phyloP scores from a whole-genome alignment of 2,329 filamentous ascomycete species.

The Epichloe coenophiala region DNA sequence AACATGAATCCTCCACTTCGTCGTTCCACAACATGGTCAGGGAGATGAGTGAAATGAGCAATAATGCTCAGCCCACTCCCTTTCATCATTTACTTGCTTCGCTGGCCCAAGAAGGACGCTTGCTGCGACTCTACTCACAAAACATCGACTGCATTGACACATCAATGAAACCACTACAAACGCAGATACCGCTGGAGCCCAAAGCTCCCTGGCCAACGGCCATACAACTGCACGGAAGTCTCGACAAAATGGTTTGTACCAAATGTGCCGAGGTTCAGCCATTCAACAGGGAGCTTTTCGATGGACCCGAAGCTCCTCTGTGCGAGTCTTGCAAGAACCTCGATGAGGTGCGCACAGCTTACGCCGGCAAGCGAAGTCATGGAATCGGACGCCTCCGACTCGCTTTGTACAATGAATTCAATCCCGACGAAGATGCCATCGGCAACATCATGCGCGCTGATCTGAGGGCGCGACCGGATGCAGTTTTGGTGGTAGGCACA shows the following conservation, averaged over 20 bases:
- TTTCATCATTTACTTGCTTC: constrained; percentile 94
- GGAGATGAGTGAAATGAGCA: constrained; percentile 69
- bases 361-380: constrained; percentile 79
- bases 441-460: constrained; percentile 81
- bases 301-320: constrained; percentile 68
- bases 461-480: constrained; percentile 73
- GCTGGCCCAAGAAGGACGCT: constrained; percentile 70
- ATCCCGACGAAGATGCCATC: constrained; percentile 93
- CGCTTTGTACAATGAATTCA: constrained; percentile 94
- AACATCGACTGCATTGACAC: constrained; percentile 96
- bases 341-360: constrained; percentile 61
- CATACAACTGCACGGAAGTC: constrained; percentile 82
- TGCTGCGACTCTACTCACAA: constrained; percentile 86
- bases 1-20: constrained; percentile 74
- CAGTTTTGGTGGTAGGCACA: constrained; percentile 87
- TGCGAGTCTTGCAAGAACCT: constrained; percentile 62
- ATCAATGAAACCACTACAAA: constrained; percentile 63
- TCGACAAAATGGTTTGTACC: constrained; percentile 93
- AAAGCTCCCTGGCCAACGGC: constrained; percentile 91
- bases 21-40: constrained; percentile 96
- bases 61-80: constrained; percentile 63
- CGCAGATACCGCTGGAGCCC: constrained; percentile 62
- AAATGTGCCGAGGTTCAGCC: constrained; percentile 71
- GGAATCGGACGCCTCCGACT: constrained; percentile 77
- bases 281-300: constrained; percentile 69